Evolutionary conservation across 2,329 filamentous ascomycete genomes (phyloP).

Genomic region (Metarhizium humberi): DNA sequence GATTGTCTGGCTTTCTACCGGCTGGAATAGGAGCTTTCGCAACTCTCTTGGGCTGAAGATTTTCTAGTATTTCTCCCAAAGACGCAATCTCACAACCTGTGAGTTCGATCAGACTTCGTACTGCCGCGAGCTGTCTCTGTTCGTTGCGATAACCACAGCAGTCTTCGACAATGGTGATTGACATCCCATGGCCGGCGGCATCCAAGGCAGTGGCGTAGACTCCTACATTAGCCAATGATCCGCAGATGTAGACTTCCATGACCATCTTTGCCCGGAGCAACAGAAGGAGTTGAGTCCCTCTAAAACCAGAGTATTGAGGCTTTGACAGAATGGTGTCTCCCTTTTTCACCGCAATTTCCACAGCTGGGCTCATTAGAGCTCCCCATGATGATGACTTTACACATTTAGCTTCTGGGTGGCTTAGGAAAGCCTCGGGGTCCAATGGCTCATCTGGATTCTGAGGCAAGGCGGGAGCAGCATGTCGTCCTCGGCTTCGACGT

Average conservation of each 20-base stretch:
- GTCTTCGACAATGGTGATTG: constrained; percentile 80
- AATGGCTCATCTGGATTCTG: constrained; percentile 3
- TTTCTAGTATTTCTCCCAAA: constrained; percentile 46
- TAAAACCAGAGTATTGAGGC: constrained; percentile 81
- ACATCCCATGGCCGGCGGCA: constrained; percentile 76
- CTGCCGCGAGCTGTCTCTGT: constrained; percentile 58
- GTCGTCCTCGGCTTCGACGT: constrained; percentile 10
- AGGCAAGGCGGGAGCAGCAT: not conserved
- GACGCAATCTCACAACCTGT: constrained; percentile 62
- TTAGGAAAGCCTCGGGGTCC: constrained; percentile 38
- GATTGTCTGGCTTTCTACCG: not conserved
- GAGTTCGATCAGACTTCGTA: constrained; percentile 62
- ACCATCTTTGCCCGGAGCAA: constrained; percentile 78
- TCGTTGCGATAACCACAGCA: constrained; percentile 74
- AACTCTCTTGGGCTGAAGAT: constrained; percentile 11
- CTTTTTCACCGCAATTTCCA: constrained; percentile 35
- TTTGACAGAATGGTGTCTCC: constrained; percentile 52
- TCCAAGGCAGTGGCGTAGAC: constrained; percentile 89
- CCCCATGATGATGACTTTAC: constrained; percentile 36
- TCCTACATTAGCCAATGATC: constrained; percentile 76
- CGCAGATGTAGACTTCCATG: constrained; percentile 83
- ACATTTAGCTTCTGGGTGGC: constrained; percentile 29
- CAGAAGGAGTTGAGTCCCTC: constrained; percentile 61
- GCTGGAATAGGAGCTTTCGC: not conserved
- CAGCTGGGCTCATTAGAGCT: constrained; percentile 31